A percentile compares a stretch with the other conserved stretches of the same genome.
Evolutionary conservation across 495 filamentous ascomycete species (phyloP).

Genomic region (Oidiodendron maius): DNA sequence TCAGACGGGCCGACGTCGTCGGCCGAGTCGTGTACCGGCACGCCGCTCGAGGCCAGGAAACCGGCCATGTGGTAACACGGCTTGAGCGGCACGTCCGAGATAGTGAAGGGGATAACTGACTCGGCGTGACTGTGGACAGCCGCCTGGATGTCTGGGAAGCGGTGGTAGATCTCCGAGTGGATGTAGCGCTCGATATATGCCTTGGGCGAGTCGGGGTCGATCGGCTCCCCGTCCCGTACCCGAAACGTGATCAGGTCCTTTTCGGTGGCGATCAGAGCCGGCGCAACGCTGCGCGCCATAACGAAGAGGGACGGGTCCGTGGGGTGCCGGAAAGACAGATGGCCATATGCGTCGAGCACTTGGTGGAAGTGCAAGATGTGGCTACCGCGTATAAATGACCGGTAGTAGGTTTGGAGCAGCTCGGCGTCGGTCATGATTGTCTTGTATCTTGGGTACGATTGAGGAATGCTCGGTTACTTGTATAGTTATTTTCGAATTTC

Average conservation of each 20-base stretch:
- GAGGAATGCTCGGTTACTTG: too few species aligned
- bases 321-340: slow-evolving; percentile 44
- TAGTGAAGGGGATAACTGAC: slow-evolving; percentile 40
- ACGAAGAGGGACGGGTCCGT: slow-evolving; percentile 33
- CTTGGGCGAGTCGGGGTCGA: slow-evolving; percentile 24
- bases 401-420: too few species aligned
- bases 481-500: too few species aligned
- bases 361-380: slow-evolving; percentile 15
- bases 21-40: slow-evolving; percentile 25
- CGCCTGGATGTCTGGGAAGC: slow-evolving; percentile 31
- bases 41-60: slow-evolving; percentile 23
- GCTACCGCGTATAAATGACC: background rate
- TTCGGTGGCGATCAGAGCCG: slow-evolving; percentile 34
- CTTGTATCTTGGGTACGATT: too few species aligned
- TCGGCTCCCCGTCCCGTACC: slow-evolving; percentile 32
- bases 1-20: slow-evolving; percentile 21
- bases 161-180: slow-evolving; percentile 44
- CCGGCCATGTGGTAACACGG: slow-evolving; percentile 42
- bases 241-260: slow-evolving; percentile 39
- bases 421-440: too few species aligned
- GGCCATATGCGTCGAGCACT: slow-evolving; percentile 48
- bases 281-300: slow-evolving; percentile 37
- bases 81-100: slow-evolving; percentile 33
- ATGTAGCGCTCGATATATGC: slow-evolving; percentile 43
- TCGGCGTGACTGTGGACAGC: slow-evolving; percentile 43